phyloP scores from a whole-genome alignment of 345 rosid species.

The Brassica napus region DNA sequence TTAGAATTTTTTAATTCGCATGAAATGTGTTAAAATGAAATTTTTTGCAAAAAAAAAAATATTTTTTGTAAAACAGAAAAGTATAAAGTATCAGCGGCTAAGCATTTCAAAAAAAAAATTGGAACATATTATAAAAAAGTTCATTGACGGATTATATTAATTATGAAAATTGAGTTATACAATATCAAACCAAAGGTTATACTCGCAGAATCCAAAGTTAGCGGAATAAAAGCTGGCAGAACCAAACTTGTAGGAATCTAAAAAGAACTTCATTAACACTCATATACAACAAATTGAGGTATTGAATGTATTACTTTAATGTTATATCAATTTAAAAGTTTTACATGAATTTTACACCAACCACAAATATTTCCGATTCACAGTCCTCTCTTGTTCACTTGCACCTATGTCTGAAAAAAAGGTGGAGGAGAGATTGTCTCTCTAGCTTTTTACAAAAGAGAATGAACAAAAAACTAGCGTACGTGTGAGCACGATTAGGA shows the following conservation, averaged over 20 bases:
- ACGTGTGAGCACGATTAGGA: slow-evolving; percentile 73
- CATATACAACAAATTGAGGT: slow-evolving; percentile 18
- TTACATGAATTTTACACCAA: slow-evolving; percentile 21
- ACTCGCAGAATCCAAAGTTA: neutral
- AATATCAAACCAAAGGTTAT: neutral
- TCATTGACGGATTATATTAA: neutral
- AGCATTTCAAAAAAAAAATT: neutral
- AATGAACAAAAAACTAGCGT: slow-evolving; percentile 39
- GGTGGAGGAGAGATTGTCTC: slow-evolving; percentile 49
- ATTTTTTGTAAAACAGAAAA: too few relatives aligned
- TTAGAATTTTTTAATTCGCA: too few relatives aligned
- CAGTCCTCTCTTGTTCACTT: slow-evolving; percentile 33
- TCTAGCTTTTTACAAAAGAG: slow-evolving; percentile 49
- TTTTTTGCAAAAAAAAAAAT: too few relatives aligned
- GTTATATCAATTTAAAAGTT: neutral
- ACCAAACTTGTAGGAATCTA: neutral
- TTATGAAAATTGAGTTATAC: neutral
- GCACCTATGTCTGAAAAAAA: slow-evolving; percentile 27
- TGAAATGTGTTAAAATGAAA: too few relatives aligned
- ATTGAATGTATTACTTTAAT: slow-evolving; percentile 1
- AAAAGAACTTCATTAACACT: neutral
- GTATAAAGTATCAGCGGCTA: slow-evolving; percentile 6
- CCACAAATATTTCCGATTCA: slow-evolving; percentile 25
- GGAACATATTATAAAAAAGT: neutral
- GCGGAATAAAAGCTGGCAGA: neutral